Percentiles rank a stretch among this genome's conserved stretches.
These are phyloP conservation scores for Tricholoma sp. DNA, from an alignment of 768 basidiomycete genomes.

Conservation along the genomic window DNA sequence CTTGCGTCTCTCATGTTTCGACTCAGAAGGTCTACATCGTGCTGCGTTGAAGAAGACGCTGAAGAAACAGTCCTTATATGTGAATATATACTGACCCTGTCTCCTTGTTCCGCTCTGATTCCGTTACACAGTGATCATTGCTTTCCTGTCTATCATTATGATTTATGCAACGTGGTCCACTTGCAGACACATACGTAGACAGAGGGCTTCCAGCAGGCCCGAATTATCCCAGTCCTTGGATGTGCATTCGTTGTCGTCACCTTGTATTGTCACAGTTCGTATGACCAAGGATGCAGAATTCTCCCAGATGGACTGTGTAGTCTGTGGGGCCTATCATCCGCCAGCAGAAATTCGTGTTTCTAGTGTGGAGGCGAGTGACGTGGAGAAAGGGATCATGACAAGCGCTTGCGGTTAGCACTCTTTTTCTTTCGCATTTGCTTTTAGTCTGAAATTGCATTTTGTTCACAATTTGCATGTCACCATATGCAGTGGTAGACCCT, in stretches of 20 bases:
- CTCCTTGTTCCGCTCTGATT: not conserved
- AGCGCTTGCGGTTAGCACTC: not conserved
- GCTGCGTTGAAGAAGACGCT: not conserved
- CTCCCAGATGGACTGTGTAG: not conserved
- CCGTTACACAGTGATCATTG: constrained; percentile 6
- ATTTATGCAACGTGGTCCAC: constrained; percentile 8
- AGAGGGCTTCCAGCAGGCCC: constrained; percentile 1
- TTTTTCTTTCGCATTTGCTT: not conserved
- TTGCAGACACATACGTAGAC: constrained; percentile 1
- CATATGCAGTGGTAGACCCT: not conserved
- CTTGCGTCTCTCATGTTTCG: not conserved
- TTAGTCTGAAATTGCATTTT: not conserved
- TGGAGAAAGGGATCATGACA: not conserved
- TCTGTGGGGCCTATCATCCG: not conserved
- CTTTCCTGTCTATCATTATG: constrained; percentile 7
- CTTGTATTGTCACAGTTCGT: not conserved
- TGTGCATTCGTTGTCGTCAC: not conserved
- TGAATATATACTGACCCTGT: not conserved
- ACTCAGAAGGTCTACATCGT: not conserved
- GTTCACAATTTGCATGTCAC: not conserved
- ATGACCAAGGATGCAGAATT: not conserved
- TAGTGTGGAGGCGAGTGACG: not conserved
- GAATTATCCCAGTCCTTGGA: constrained; percentile 6
- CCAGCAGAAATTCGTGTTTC: not conserved
- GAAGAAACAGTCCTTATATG: not conserved